phyloP scores from a whole-genome alignment of 2,329 filamentous ascomycete genomes.

The Aspergillus oerlinghausenensis region DNA sequence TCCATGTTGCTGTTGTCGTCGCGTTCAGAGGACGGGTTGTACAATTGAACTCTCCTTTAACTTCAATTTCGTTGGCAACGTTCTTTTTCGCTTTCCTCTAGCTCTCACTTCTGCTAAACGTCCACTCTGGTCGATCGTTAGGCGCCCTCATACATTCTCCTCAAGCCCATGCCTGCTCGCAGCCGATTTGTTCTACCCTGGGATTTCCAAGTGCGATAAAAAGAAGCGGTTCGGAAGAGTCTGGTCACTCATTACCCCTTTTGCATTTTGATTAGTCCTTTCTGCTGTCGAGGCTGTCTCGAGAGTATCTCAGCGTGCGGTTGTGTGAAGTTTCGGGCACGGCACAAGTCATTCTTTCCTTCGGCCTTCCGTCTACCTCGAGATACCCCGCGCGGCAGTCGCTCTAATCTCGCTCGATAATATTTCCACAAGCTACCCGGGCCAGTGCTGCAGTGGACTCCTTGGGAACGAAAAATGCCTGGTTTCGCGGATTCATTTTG shows the following conservation, averaged over 20 bases:
- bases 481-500: slow-evolving; percentile 95
- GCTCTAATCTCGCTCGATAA: background rate
- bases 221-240: slow-evolving; percentile 6
- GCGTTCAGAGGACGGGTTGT: background rate
- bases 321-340: background rate
- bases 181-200: slow-evolving; percentile 8
- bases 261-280: background rate
- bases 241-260: slow-evolving; percentile 6
- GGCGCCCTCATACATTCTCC: slow-evolving; percentile 15
- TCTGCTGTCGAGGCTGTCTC: background rate
- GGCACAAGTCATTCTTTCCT: background rate
- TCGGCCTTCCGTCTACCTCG: background rate
- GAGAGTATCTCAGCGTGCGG: background rate
- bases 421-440: background rate
- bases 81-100: slow-evolving; percentile 1
- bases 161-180: slow-evolving; percentile 10
- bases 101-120: slow-evolving; percentile 1
- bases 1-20: background rate
- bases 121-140: slow-evolving; percentile 5
- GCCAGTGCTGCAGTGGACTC: background rate
- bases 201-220: slow-evolving; percentile 6
- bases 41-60: background rate
- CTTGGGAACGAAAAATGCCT: slow-evolving; percentile 55
- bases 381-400: background rate
- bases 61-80: background rate